Evolutionary conservation across 768 basidiomycete genomes (phyloP).

Genomic region (Pulveroboletus frians): DNA sequence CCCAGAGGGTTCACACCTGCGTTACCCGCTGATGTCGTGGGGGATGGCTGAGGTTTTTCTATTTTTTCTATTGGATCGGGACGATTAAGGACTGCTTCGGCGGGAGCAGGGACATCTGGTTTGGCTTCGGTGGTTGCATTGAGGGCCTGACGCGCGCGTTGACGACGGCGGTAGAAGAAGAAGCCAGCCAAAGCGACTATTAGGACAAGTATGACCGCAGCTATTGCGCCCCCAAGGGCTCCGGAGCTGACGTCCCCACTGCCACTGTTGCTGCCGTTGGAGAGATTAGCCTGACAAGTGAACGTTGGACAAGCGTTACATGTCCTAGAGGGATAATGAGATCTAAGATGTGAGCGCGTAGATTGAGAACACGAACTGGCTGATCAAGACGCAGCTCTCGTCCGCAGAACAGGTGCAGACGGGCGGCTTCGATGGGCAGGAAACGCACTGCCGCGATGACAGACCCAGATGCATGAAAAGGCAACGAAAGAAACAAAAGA

Average conservation of each 20-base stretch:
- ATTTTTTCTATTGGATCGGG: constrained; percentile 79
- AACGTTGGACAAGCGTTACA: constrained; percentile 53
- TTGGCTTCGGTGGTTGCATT: constrained; percentile 37
- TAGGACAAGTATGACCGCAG: constrained; percentile 60
- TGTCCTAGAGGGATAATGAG: constrained; percentile 36
- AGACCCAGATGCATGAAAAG: constrained; percentile 33
- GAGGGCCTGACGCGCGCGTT: constrained; percentile 36
- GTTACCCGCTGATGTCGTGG: constrained; percentile 23
- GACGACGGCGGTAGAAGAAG: constrained; percentile 61
- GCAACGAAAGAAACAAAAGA: constrained; percentile 29
- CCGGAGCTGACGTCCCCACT: constrained; percentile 53
- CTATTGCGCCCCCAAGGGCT: constrained; percentile 68
- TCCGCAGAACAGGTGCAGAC: constrained; percentile 51
- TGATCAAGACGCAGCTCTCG: constrained; percentile 57
- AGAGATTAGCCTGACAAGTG: constrained; percentile 41
- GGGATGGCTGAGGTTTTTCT: constrained; percentile 45
- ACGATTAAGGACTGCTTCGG: constrained; percentile 72
- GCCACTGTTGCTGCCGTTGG: constrained; percentile 21
- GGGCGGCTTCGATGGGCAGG: constrained; percentile 44
- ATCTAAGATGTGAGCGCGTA: neutral
- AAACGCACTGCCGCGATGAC: constrained; percentile 43
- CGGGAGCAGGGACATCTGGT: constrained; percentile 64
- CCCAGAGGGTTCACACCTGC: constrained; percentile 48
- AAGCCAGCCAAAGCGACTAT: constrained; percentile 46
- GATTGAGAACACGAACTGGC: constrained; percentile 40